Evolutionary conservation across 1,139 yeast species (phyloP), one percentile per base, ranked within the genome.

Genomic region (Protomyces inouyei): DNA sequence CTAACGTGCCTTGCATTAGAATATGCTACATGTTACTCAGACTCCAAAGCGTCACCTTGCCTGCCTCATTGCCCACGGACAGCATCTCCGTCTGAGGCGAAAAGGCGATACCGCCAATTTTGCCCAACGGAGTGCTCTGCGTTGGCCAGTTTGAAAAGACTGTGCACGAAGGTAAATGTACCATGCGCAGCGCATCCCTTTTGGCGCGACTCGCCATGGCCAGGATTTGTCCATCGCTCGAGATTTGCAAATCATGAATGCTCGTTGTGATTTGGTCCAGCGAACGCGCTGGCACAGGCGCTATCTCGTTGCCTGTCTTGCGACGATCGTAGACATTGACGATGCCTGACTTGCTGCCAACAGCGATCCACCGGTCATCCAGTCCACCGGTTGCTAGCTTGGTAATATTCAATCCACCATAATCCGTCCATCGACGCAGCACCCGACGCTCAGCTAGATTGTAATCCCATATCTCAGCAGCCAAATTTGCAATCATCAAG

Each of bases 111-210:
- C 87, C 77, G 0, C 97, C 89, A 52, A 95, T 97, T 70, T 86
- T 85, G 32, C 98, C 99, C 69, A 95, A 81, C 3, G 98, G 98
- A 0, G 99, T 92, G 8, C 91, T 93, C 65, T 93, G 85, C 1
- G 98, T 93, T 23, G 99, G 99, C 98, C 98, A 95, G 78, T 95
- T 95, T 65, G 85, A 81, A 76, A 85, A 95, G 2, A 89, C 96
- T 12, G 89, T 83, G 67, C 93, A 91, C 10, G 91, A 82, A 12
- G 98, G 97, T 67, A 93, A 76, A 73, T 95, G 98, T 14, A 91
- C 93, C 69, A 95, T 75, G 72, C 92, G 83, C 68, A 95, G 78
- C 0, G 97, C 90, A 75, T 95, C 98, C 72, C 87, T 84, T 77
- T 87, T 85, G 4, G 88, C 93, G 71, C 95, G 81, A 6, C 96